Conservation (phyloP, 192 early-diverging fungal genomes). For the Hyaloraphidium curvatum region DNA sequence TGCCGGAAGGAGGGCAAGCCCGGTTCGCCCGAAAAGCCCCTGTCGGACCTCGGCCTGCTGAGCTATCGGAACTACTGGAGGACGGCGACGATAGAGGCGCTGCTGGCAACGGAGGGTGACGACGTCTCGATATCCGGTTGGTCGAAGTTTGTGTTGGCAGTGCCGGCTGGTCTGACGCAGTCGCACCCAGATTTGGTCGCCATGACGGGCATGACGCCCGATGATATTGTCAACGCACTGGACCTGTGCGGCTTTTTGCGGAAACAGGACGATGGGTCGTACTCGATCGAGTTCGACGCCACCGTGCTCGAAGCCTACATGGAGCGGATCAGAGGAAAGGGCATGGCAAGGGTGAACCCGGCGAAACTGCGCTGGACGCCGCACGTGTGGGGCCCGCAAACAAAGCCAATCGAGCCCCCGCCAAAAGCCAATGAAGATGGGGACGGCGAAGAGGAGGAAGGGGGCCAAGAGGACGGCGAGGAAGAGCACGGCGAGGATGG, state of each 20-base stretch:
- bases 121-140: slow-evolving; percentile 4
- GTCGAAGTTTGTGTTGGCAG: background rate
- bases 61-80: slow-evolving; percentile 75
- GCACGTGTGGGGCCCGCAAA: background rate
- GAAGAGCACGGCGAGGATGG: too few species aligned
- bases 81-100: slow-evolving; percentile 33
- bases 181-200: slow-evolving; percentile 25
- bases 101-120: slow-evolving; percentile 7
- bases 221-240: slow-evolving; percentile 67
- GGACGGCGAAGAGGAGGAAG: too few species aligned
- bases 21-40: slow-evolving; percentile 73
- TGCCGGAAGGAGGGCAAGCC: slow-evolving; percentile 43
- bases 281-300: background rate
- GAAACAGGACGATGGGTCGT: background rate
- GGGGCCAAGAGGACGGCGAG: too few species aligned
- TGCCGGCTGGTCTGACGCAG: background rate
- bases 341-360: background rate
- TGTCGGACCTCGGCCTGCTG: slow-evolving; percentile 62
- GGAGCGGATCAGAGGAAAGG: background rate
- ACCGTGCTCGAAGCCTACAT: background rate
- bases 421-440: too few species aligned
- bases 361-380: background rate
- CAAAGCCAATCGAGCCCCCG: too few species aligned
- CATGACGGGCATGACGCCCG: slow-evolving; percentile 50
- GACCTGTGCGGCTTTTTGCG: slow-evolving; percentile 29